Conservation (phyloP, 176 grass and related monocot genomes). For the Themeda triandra region DNA sequence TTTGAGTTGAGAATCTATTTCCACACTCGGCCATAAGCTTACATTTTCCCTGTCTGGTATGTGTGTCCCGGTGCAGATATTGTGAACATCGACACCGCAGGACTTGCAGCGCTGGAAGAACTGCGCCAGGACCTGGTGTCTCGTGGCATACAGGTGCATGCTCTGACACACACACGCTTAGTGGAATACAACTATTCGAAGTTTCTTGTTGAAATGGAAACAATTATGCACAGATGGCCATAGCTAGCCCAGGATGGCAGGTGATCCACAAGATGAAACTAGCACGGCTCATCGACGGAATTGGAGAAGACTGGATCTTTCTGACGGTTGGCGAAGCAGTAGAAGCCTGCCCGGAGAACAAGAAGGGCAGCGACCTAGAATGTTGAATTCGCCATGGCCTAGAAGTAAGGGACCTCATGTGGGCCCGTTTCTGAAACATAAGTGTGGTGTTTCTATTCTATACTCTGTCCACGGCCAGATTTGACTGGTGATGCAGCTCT, state of each 20-base stretch:
- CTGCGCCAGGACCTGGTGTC: neutral
- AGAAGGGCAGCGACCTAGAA: neutral
- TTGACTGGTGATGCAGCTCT: neutral
- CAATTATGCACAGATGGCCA: neutral
- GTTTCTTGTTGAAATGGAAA: neutral
- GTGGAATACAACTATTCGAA: neutral
- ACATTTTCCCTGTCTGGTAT: neutral
- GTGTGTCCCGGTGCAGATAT: neutral
- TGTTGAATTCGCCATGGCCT: neutral
- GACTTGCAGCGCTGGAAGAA: neutral
- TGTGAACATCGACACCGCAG: neutral
- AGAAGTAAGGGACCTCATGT: neutral
- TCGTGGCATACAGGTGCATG: neutral
- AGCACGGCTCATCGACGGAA: neutral
- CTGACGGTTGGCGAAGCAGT: neutral
- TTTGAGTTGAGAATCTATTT: neutral
- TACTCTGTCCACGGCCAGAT: neutral
- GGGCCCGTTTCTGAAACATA: neutral
- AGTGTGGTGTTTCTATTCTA: neutral
- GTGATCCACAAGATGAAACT: constrained; percentile 18
- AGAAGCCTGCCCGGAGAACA: neutral
- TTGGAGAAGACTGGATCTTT: neutral
- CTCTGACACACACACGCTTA: neutral
- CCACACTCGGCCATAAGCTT: neutral
- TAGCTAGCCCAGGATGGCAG: constrained; percentile 1